Percentiles rank a stretch among this genome's conserved stretches.
Evolutionary conservation across 352 stramenopile genomes (phyloP).

Genomic region (Ophiocytium majus): DNA sequence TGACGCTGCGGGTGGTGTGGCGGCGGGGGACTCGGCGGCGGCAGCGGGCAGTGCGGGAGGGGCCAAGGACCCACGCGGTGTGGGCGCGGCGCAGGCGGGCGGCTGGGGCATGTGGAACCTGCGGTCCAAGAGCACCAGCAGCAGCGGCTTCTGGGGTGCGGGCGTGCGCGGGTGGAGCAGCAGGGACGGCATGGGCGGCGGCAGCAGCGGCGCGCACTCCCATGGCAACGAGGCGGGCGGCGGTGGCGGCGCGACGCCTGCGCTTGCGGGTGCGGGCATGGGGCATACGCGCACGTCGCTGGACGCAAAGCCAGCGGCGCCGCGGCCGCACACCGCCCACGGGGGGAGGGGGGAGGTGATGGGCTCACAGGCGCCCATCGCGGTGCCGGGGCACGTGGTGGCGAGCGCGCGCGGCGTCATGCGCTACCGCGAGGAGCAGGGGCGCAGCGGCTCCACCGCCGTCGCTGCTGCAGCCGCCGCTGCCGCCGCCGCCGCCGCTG

Average conservation of each 20-base stretch:
- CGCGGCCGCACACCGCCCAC: neutral
- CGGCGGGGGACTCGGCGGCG: neutral
- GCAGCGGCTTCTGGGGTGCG: neutral
- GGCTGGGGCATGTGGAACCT: slow-evolving; percentile 23
- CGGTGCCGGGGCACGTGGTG: slow-evolving; percentile 1
- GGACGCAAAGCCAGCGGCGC: neutral
- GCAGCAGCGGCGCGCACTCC: neutral
- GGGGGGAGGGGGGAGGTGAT: neutral
- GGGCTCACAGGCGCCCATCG: neutral
- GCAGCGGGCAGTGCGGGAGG: too few species aligned
- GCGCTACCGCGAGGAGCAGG: slow-evolving; percentile 21
- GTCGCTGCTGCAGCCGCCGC: neutral
- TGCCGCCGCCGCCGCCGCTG: neutral
- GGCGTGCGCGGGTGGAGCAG: neutral
- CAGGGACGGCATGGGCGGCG: neutral
- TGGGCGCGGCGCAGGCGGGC: neutral
- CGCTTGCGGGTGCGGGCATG: neutral
- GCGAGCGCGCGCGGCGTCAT: slow-evolving; percentile 2
- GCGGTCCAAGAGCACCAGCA: neutral
- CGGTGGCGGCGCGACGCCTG: neutral
- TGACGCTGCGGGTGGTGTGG: too few species aligned
- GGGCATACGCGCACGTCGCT: too few species aligned
- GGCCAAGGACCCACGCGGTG: neutral
- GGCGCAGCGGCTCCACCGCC: neutral
- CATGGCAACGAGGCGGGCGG: neutral